A percentile compares a stretch with the other conserved stretches of the same genome.
Conservation (phyloP, 2,329 filamentous ascomycete genomes). For the Talaromyces verruculosus region DNA sequence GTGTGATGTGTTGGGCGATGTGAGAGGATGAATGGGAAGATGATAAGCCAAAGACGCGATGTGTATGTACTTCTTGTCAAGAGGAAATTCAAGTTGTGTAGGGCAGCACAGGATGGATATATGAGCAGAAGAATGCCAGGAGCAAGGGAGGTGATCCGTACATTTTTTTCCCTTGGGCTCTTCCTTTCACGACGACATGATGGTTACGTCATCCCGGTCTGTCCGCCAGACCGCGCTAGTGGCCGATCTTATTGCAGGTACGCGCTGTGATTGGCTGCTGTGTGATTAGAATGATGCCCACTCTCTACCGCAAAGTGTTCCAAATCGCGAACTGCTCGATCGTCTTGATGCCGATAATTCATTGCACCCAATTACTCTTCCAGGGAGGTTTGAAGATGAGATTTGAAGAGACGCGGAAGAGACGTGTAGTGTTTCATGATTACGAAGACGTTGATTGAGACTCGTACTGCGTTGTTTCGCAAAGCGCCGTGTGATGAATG, state of each 20-base stretch:
- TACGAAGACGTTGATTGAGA: not conserved
- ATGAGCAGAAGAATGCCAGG: not conserved
- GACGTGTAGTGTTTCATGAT: not conserved
- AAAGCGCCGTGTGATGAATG: not conserved
- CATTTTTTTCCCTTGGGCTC: not conserved
- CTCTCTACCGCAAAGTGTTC: not conserved
- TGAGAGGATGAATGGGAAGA: not conserved
- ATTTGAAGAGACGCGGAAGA: not conserved
- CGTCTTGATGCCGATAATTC: not conserved
- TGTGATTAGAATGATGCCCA: not conserved
- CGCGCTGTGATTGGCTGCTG: not conserved
- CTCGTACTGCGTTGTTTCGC: not conserved
- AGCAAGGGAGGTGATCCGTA: not conserved
- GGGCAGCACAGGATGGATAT: not conserved
- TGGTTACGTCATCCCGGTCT: slow-evolving; percentile 13
- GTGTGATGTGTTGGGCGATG: not conserved
- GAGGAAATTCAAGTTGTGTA: not conserved
- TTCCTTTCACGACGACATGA: not conserved
- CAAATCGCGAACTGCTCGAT: slow-evolving; percentile 2
- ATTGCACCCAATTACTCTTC: not conserved
- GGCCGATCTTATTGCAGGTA: not conserved
- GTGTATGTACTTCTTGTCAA: not conserved
- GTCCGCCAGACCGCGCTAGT: slow-evolving; percentile 3
- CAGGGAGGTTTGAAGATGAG: not conserved
- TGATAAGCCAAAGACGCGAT: not conserved